phyloP scores from a whole-genome alignment of 805 yeast species.

The Saturnispora ahearnii region DNA sequence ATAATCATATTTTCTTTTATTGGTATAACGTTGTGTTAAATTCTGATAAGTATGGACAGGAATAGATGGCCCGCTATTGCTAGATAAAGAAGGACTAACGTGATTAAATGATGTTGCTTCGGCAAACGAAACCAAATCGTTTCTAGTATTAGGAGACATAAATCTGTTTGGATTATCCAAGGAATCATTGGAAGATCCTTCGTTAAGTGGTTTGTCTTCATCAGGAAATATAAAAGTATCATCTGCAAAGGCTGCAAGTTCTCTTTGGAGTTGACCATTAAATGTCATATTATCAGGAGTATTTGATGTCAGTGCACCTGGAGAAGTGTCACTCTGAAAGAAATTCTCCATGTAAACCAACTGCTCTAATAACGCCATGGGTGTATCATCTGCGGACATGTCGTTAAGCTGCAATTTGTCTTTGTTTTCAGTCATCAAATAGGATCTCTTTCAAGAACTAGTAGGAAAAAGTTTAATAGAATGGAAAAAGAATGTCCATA shows the following conservation, averaged over 20 bases:
- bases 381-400: conserved; percentile 25
- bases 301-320: conserved; percentile 27
- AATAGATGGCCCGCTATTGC: conserved; percentile 4
- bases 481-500: not conserved
- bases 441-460: not conserved
- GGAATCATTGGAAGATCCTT: conserved; percentile 1
- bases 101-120: conserved; percentile 12
- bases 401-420: not conserved
- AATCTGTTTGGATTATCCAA: not conserved
- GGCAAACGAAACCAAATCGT: conserved; percentile 9
- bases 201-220: conserved; percentile 53
- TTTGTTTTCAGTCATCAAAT: not conserved
- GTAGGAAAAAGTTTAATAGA: not conserved
- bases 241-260: conserved; percentile 75
- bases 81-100: conserved; percentile 8
- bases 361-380: conserved; percentile 55
- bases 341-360: conserved; percentile 73
- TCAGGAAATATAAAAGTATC: conserved; percentile 75
- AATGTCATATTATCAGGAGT: conserved; percentile 28
- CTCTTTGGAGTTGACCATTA: conserved; percentile 49
- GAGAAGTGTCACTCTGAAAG: conserved; percentile 34
- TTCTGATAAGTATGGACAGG: conserved; percentile 11
- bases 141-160: not conserved
- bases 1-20: conserved; percentile 12
- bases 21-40: conserved; percentile 12